These are phyloP conservation scores for Cicer arietinum DNA, from an alignment of 306 rosid species.

Conservation along the genomic window DNA sequence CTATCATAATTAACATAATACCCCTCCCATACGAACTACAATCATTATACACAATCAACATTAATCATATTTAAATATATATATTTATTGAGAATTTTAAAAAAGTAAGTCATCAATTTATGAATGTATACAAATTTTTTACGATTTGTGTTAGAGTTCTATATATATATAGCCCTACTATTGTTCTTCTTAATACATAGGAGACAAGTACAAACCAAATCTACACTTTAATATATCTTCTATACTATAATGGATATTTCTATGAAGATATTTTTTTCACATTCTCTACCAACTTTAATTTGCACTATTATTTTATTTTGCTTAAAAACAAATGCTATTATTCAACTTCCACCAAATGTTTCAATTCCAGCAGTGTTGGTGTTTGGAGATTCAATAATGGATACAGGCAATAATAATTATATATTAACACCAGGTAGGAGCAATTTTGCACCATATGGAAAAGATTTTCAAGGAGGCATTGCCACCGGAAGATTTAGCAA, in stretches of 20 bases:
- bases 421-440: not conserved
- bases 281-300: not conserved
- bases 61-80: too few species aligned
- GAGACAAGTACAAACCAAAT: not conserved
- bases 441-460: conserved; percentile 49
- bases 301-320: not conserved
- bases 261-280: conserved; percentile 9
- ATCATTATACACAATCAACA: too few species aligned
- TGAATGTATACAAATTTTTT: too few species aligned
- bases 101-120: too few species aligned
- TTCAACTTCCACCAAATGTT: conserved; percentile 48
- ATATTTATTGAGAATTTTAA: too few species aligned
- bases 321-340: conserved; percentile 3
- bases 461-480: conserved; percentile 36
- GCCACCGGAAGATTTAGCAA: conserved; percentile 50
- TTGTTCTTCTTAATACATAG: not conserved
- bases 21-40: too few species aligned
- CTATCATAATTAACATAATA: too few species aligned
- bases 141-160: not conserved
- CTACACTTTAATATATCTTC: not conserved
- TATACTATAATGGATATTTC: not conserved
- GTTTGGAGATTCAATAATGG: conserved; percentile 80
- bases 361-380: conserved; percentile 58
- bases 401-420: conserved; percentile 77
- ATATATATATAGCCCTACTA: not conserved